phyloP scores from a whole-genome alignment of 2,329 filamentous ascomycete species.

The Cladophialophora exuberans region DNA sequence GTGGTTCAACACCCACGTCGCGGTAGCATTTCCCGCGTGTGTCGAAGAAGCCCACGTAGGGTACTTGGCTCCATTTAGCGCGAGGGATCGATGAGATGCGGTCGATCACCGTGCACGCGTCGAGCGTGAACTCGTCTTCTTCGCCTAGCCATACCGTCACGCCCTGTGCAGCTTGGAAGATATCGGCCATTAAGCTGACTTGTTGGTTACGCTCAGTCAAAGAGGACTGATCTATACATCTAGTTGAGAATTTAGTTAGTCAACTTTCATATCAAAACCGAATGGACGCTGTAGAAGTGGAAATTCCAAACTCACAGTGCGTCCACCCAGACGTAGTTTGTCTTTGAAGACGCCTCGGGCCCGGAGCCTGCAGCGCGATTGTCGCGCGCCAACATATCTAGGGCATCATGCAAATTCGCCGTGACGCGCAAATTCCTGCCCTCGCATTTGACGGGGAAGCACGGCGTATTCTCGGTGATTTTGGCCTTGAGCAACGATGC shows the following conservation, averaged over 20 bases:
- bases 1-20: background rate
- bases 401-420: constrained; percentile 14
- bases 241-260: no score
- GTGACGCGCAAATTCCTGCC: constrained; percentile 9
- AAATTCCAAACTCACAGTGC: constrained; percentile 24
- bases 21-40: background rate
- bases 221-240: constrained; percentile 28
- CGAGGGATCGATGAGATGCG: background rate
- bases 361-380: background rate
- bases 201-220: constrained; percentile 22
- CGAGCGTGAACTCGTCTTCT: constrained; percentile 8
- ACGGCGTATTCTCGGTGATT: constrained; percentile 10
- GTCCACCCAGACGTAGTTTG: constrained; percentile 28
- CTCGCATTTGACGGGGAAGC: constrained; percentile 13
- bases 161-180: constrained; percentile 14
- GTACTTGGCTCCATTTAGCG: background rate
- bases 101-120: constrained; percentile 2
- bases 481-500: background rate
- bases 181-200: constrained; percentile 28
- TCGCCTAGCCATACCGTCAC: constrained; percentile 19
- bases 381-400: background rate
- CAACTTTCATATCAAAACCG: no score
- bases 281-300: no score
- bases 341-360: background rate
- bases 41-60: constrained; percentile 1